Evolutionary conservation across 2,329 filamentous ascomycete species (phyloP), one percentile per base, ranked within the genome.

Genomic region (Botrytis deweyae): DNA sequence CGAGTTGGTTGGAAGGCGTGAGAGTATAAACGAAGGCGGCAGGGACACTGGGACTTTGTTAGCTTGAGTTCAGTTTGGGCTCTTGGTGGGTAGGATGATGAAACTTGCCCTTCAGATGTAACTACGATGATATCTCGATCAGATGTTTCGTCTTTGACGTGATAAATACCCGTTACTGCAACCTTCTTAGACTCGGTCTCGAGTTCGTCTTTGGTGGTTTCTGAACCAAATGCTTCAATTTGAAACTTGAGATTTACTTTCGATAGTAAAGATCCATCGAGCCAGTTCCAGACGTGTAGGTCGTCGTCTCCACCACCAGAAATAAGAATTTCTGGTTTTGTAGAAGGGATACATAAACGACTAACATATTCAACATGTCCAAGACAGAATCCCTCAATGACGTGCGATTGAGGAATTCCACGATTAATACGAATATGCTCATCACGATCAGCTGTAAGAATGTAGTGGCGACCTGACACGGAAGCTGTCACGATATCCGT

Each of bases 401-500:
- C 87, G 82, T 98, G 92, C 0, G 93, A 87, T 82, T 98, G 95
- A 1, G 93, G 92, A 75, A 90, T 86, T 58, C 91, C 93, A 74
- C 94, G 88, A 67, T 93, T 97, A 33, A 98, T 87, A 55, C 96
- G 92, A 79, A 99, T 95, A 83, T 99, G 96, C 82, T 94, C 90
- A 80, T 93, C 91, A 75, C 91, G 86, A 81, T 93, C 91, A 29
- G 88, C 87, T 20, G 90, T 92, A 65, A 93, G 83, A 66, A 93
- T 88, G 78, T 91, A 92, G 69, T 81, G 84, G 72, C 86, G 85
- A 29, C 82, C 82, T 16, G 78, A 72, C 74, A 90, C 86, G 80
- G 89, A 88, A 20, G 88, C 87, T 61, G 89, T 85, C 3, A 86
- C 82, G 70, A 98, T 82, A 79, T 93, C 91, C 1, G 95, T 98